Conservation (phyloP, 495 filamentous ascomycete genomes). For the Trichoderma parareesei region DNA sequence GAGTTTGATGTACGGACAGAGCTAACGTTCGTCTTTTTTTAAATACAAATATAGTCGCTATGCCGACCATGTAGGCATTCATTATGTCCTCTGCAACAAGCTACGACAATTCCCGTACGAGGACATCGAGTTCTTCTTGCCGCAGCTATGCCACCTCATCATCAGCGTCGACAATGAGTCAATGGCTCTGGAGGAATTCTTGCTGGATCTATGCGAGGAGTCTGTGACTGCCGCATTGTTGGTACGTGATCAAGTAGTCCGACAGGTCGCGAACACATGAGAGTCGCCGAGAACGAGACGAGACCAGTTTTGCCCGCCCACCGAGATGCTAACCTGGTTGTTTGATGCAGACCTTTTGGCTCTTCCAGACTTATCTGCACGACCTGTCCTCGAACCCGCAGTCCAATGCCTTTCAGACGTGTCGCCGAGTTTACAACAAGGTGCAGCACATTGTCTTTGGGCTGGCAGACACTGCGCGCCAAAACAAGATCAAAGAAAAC, state of each 20-base stretch:
- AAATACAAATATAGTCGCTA: constrained; percentile 48
- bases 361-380: constrained; percentile 73
- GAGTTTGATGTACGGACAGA: neutral
- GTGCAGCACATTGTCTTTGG: constrained; percentile 75
- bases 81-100: constrained; percentile 72
- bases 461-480: constrained; percentile 46
- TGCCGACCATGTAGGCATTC: constrained; percentile 72
- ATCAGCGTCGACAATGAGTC: constrained; percentile 76
- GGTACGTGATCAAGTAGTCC: constrained; percentile 35
- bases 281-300: neutral
- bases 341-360: constrained; percentile 62
- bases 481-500: constrained; percentile 69
- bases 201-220: constrained; percentile 71
- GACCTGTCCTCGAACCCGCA: constrained; percentile 62
- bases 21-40: neutral
- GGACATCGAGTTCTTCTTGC: constrained; percentile 78
- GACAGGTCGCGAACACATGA: too few species aligned
- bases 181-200: constrained; percentile 74
- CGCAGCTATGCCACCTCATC: constrained; percentile 70
- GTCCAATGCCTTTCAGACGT: constrained; percentile 61
- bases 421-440: constrained; percentile 68
- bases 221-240: constrained; percentile 68
- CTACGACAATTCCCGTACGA: constrained; percentile 72
- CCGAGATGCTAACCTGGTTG: constrained; percentile 9
- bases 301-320: too few species aligned